Base-by-base conservation (phyloP, 2,329 filamentous ascomycete genomes). In the Dissoconium aciculare region DNA sequence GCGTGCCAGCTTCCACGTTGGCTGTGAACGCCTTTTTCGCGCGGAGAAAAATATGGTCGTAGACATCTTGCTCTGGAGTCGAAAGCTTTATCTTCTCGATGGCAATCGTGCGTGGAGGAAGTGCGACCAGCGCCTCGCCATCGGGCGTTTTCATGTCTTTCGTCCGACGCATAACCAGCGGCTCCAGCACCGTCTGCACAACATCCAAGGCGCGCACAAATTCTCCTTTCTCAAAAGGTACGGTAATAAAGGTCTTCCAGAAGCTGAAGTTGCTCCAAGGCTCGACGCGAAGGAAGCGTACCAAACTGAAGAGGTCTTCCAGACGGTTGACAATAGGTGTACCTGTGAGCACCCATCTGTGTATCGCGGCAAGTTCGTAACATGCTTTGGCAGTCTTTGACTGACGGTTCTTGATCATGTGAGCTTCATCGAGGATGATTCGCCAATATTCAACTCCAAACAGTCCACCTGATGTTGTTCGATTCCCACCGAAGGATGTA, bases 251-350 rank as follows among this genome's bases (percentile, higher is more conserved):
- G 0, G 89, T 95, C 52, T 85, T 85, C 89, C 89, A 98, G 58
- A 93, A 98, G 0, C 85, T 93, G 54, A 98, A 98, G 53, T 95
- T 95, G 48, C 79, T 89, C 89, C 89, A 98, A 0, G 89, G 89
- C 52, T 95, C 87, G 3, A 98, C 89, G 34, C 82, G 76, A 8
- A 98, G 62, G 57, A 95, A 98, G 3, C 82, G 74, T 9, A 95
- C 82, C 21, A 98, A 60, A 48, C 82, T 92, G 59, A 94, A 95
- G 10, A 98, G 61, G 55, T 95, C 89, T 53, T 95, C 87, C 1
- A 98, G 66, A 26, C 83, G 77, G 53, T 98, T 98, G 43, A 98
- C 87, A 34, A 98, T 95, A 0, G 89, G 89, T 1, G 89, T 98
- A 11, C 89, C 89, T 0, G 89, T 98, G 28, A 98, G 59, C 0